These are phyloP conservation scores for Taphrina pruni DNA, from an alignment of 1,139 yeast species.

Conservation along the genomic window DNA sequence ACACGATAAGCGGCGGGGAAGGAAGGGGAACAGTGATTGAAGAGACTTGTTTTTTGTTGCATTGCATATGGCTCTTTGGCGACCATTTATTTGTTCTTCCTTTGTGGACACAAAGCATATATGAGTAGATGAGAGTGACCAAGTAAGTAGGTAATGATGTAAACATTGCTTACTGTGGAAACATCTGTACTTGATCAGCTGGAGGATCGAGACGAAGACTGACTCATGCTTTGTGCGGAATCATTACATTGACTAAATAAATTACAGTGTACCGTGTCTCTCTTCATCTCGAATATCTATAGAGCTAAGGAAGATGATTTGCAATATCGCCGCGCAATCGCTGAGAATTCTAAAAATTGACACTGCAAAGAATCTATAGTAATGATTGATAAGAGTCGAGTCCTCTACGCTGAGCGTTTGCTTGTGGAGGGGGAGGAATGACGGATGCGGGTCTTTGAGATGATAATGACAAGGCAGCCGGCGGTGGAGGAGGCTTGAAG, in stretches of 20 bases:
- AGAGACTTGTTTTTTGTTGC: neutral
- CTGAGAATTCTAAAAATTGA: neutral
- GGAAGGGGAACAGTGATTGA: too few species aligned
- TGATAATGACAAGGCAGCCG: neutral
- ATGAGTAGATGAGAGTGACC: neutral
- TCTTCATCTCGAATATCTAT: too few species aligned
- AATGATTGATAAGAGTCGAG: slow-evolving; percentile 33
- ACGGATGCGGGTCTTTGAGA: neutral
- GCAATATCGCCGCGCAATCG: neutral
- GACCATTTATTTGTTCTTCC: neutral
- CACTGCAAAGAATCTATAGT: slow-evolving; percentile 1
- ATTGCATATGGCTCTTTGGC: slow-evolving; percentile 15
- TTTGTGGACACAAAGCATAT: neutral
- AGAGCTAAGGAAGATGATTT: neutral
- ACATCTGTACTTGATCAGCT: too few species aligned
- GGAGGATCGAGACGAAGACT: too few species aligned
- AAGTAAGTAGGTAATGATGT: slow-evolving; percentile 7
- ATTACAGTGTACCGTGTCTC: too few species aligned
- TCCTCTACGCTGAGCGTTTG: slow-evolving; percentile 15
- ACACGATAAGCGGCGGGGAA: too few species aligned
- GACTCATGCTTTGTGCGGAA: too few species aligned
- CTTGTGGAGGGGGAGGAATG: slow-evolving; percentile 5
- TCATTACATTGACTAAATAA: too few species aligned
- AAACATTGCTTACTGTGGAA: neutral
- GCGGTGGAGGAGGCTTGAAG: neutral